A percentile compares a stretch with the other conserved stretches of the same genome.
Conservation (phyloP, 306 rosid genomes). For the Arachis hypogaea region DNA sequence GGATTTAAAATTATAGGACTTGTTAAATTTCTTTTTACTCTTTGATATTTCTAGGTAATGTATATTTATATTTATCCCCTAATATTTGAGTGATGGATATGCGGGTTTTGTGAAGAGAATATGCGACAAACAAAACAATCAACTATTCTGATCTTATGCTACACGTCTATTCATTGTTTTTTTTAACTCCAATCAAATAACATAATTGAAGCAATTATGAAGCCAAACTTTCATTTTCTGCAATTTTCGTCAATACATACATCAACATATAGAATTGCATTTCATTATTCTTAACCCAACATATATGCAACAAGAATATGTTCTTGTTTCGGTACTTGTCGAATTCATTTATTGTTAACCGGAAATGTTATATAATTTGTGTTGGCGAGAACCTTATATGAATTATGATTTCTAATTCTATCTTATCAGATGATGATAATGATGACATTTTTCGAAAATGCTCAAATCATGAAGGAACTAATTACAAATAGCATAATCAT, state of each 20-base stretch:
- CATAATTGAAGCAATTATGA: neutral
- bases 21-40: too few species aligned
- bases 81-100: neutral
- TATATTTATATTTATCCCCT: neutral
- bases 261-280: neutral
- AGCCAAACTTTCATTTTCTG: conserved; percentile 17
- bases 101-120: neutral
- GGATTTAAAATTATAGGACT: too few species aligned
- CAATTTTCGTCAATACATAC: neutral
- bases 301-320: neutral
- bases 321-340: neutral
- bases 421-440: conserved; percentile 1
- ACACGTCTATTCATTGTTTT: neutral
- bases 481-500: neutral
- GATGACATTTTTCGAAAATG: conserved; percentile 2
- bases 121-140: neutral
- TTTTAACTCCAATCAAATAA: neutral
- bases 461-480: conserved; percentile 5
- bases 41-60: too few species aligned
- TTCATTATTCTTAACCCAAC: neutral
- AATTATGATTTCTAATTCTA: neutral
- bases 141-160: neutral
- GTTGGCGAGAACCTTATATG: neutral
- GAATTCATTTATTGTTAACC: neutral
- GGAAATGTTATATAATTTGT: neutral